Evolutionary conservation across 768 basidiomycete genomes (phyloP).

Genomic region (Pseudohyphozyma bogoriensis): DNA sequence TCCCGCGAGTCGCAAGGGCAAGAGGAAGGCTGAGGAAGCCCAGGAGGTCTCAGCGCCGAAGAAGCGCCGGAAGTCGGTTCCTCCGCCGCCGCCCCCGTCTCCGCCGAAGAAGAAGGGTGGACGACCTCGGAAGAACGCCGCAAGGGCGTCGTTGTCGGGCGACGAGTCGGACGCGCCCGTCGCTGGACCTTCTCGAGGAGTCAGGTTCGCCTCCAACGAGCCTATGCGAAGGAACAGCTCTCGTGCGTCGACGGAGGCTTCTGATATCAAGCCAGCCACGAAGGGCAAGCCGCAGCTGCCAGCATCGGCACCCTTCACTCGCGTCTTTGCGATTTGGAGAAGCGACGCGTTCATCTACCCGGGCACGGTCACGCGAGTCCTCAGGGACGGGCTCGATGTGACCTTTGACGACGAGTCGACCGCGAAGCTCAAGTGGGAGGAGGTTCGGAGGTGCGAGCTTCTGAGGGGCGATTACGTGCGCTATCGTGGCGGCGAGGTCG

Average conservation of each 20-base stretch:
- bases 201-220: no score
- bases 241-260: not conserved
- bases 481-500: constrained; percentile 36
- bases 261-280: constrained; percentile 4
- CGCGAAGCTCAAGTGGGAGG: constrained; percentile 44
- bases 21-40: not conserved
- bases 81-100: no score
- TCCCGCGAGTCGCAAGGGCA: not conserved
- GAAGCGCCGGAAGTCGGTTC: no score
- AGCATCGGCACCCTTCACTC: constrained; percentile 10
- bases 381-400: constrained; percentile 42
- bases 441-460: constrained; percentile 50
- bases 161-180: no score
- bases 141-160: no score
- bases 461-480: constrained; percentile 52
- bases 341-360: constrained; percentile 41
- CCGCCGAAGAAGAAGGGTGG: no score
- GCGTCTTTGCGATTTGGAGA: constrained; percentile 54
- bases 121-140: no score
- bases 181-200: no score
- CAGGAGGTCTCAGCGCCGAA: not conserved
- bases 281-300: constrained; percentile 1
- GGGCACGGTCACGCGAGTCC: constrained; percentile 18
- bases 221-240: no score
- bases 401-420: constrained; percentile 58